A percentile compares a stretch with the other conserved stretches of the same genome.
Conservation (phyloP, 2,329 filamentous ascomycete genomes). For the Colletotrichum destructivum region DNA sequence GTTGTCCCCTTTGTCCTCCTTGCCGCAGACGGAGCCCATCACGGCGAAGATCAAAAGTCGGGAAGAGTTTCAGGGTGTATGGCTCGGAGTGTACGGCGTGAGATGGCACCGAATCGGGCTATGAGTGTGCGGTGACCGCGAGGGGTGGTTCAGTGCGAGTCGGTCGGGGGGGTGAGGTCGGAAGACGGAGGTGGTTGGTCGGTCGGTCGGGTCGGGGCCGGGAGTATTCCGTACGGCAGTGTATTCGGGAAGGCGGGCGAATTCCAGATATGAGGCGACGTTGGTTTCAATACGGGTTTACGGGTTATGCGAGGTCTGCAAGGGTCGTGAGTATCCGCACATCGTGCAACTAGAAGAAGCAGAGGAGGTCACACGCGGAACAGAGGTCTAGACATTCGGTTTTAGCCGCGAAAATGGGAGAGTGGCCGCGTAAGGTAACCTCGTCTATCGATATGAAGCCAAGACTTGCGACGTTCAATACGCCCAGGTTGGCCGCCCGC, state of each 20-base stretch:
- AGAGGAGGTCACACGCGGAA: background rate
- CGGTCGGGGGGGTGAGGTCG: conserved; percentile 16
- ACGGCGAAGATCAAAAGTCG: conserved; percentile 38
- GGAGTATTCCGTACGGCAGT: background rate
- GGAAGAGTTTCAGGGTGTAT: background rate
- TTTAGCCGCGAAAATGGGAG: conserved; percentile 26
- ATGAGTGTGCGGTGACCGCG: background rate
- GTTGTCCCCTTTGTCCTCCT: conserved; percentile 78
- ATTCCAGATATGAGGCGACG: background rate
- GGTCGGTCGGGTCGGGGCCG: conserved; percentile 12
- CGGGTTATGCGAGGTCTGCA: conserved; percentile 3
- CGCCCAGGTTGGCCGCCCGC: background rate
- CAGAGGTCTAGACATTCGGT: background rate
- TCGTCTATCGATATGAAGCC: conserved; percentile 38
- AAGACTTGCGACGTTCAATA: conserved; percentile 35
- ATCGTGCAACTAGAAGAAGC: background rate
- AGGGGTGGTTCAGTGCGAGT: conserved; percentile 6
- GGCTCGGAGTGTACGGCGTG: background rate
- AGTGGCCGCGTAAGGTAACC: conserved; percentile 37
- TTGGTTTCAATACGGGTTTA: conserved; percentile 7
- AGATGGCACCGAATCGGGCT: background rate
- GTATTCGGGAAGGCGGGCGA: conserved; percentile 10
- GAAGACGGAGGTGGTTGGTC: conserved; percentile 10
- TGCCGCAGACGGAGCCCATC: conserved; percentile 93
- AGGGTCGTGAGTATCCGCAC: background rate